A percentile compares a stretch with the other conserved stretches of the same genome.
phyloP scores from a whole-genome alignment of 2,329 filamentous ascomycete genomes.

The Orbilia oligospora region DNA sequence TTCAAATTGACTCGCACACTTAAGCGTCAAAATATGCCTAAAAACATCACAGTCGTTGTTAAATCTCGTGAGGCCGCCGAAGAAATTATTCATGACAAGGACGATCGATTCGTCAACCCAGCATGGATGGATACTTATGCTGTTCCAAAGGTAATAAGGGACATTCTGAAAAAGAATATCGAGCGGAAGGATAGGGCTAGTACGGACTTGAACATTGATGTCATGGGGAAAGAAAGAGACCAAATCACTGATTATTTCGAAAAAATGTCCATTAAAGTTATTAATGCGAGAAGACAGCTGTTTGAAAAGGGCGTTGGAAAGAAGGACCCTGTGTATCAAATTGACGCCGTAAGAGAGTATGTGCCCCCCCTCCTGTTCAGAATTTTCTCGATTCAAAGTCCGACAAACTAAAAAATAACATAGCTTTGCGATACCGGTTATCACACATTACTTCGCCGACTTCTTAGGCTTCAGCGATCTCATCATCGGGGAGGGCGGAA shows the following conservation, averaged over 20 bases:
- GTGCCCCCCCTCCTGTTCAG: not conserved
- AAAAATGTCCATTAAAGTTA: conserved; percentile 37
- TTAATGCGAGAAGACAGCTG: conserved; percentile 41
- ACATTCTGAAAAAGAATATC: conserved; percentile 38
- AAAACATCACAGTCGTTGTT: conserved; percentile 47
- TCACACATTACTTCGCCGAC: conserved; percentile 66
- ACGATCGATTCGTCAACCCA: conserved; percentile 47
- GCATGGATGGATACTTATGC: conserved; percentile 50
- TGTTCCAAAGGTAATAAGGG: conserved; percentile 24
- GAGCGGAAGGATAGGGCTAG: conserved; percentile 26
- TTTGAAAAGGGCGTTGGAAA: conserved; percentile 22
- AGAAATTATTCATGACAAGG: conserved; percentile 37
- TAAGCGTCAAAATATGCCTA: conserved; percentile 41
- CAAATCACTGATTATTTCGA: conserved; percentile 41
- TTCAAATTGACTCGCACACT: conserved; percentile 32
- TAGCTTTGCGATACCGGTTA: conserved; percentile 64
- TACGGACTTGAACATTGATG: conserved; percentile 37
- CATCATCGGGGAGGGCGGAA: conserved; percentile 55
- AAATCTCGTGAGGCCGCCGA: conserved; percentile 51
- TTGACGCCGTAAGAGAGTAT: conserved; percentile 64
- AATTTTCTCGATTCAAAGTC: not conserved
- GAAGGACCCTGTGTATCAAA: conserved; percentile 60
- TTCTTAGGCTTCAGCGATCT: conserved; percentile 63
- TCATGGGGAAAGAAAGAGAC: conserved; percentile 45
- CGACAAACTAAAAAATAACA: not conserved